Evolutionary conservation across 2,329 filamentous ascomycete species (phyloP).

Genomic region (Pleurostoma richardsiae): DNA sequence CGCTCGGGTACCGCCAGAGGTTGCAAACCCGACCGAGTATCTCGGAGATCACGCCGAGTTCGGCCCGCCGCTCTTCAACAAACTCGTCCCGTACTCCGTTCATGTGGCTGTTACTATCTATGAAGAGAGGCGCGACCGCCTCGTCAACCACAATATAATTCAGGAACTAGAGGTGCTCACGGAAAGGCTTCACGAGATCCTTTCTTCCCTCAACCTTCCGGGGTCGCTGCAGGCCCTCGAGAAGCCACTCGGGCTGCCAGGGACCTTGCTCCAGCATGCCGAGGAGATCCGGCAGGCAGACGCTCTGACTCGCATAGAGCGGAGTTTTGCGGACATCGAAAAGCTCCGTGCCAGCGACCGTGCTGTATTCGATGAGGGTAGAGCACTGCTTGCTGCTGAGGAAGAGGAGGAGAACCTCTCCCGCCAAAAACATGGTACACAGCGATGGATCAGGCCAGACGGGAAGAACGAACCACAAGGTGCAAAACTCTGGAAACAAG

Average conservation of each 20-base stretch:
- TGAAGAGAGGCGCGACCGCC: conserved; percentile 81
- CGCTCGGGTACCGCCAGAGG: conserved; percentile 72
- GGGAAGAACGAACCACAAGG: conserved; percentile 64
- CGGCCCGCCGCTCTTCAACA: conserved; percentile 80
- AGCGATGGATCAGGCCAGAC: conserved; percentile 70
- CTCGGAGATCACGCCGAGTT: conserved; percentile 77
- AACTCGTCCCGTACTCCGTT: conserved; percentile 91
- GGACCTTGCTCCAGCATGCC: conserved; percentile 79
- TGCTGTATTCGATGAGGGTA: conserved; percentile 77
- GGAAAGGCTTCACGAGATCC: conserved; percentile 69
- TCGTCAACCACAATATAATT: conserved; percentile 84
- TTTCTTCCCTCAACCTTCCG: conserved; percentile 81
- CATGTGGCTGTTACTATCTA: conserved; percentile 95
- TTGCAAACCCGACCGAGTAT: conserved; percentile 73
- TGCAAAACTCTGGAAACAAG: conserved; percentile 67
- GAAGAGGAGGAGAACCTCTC: conserved; percentile 76
- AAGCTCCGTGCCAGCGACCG: conserved; percentile 80
- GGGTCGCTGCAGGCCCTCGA: conserved; percentile 92
- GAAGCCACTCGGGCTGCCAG: conserved; percentile 86
- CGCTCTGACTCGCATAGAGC: conserved; percentile 69
- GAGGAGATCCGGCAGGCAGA: conserved; percentile 93
- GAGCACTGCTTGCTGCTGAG: conserved; percentile 71
- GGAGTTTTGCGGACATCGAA: conserved; percentile 81
- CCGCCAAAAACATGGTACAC: conserved; percentile 76
- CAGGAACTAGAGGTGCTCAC: conserved; percentile 79